Percentiles rank a stretch among this genome's conserved stretches.
Conservation (phyloP, 2,329 filamentous ascomycete species). For the Arthroderma sp. region DNA sequence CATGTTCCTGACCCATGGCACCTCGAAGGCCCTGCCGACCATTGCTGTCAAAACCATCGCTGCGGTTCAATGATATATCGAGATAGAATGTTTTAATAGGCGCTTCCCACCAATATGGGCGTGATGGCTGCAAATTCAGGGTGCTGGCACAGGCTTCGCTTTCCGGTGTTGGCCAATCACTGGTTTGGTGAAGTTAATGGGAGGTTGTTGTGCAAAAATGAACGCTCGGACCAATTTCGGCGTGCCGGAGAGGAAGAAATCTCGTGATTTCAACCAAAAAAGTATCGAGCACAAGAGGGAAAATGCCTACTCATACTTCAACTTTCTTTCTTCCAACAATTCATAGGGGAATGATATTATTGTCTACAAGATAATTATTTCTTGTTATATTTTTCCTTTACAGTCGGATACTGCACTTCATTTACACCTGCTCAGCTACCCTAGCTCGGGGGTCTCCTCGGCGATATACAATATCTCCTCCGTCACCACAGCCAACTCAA, state of each 20-base stretch:
- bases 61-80: not conserved
- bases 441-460: not conserved
- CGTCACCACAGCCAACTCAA: not conserved
- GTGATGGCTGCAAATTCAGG: constrained; percentile 16
- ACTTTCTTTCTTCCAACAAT: not conserved
- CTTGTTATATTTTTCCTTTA: not conserved
- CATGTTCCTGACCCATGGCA: constrained; percentile 73
- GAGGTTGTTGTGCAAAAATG: constrained; percentile 13
- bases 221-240: constrained; percentile 15
- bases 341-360: not conserved
- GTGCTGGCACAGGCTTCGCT: not conserved
- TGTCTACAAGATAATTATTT: not conserved
- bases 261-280: constrained; percentile 12
- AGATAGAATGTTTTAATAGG: not conserved
- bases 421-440: not conserved
- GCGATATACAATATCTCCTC: not conserved
- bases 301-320: not conserved
- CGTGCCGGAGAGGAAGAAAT: constrained; percentile 5
- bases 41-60: constrained; percentile 32
- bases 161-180: constrained; percentile 8
- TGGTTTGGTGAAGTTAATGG: constrained; percentile 6
- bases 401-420: constrained; percentile 2
- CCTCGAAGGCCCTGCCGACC: constrained; percentile 60
- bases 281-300: not conserved
- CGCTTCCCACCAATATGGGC: constrained; percentile 16